Evolutionary conservation across 148 eudicot genomes (phyloP).

Genomic region (Diospyros lotus): DNA sequence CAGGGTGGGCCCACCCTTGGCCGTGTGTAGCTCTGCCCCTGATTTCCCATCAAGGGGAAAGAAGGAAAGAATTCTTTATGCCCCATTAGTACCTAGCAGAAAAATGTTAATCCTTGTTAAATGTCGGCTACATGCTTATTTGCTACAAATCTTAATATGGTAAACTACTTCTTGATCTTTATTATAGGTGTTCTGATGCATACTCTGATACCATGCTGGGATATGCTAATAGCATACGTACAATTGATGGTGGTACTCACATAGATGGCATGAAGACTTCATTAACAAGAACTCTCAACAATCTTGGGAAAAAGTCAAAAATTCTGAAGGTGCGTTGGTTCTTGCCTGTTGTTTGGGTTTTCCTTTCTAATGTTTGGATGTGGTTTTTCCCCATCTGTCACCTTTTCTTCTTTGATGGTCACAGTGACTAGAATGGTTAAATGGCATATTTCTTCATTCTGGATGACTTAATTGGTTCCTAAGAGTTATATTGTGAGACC

Average conservation of each 20-base stretch:
- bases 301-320: slow-evolving; percentile 75
- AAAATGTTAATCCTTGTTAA: not conserved
- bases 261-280: slow-evolving; percentile 91
- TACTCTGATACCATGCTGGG: slow-evolving; percentile 91
- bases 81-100: too few relatives aligned
- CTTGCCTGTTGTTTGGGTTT: not conserved
- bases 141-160: not conserved
- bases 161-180: slow-evolving; percentile 2
- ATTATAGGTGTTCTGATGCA: slow-evolving; percentile 88
- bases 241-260: slow-evolving; percentile 96
- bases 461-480: too few relatives aligned
- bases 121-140: not conserved
- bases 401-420: too few relatives aligned
- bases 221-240: slow-evolving; percentile 98
- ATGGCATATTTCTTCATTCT: too few relatives aligned
- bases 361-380: not conserved
- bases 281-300: slow-evolving; percentile 82
- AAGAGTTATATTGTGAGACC: too few relatives aligned
- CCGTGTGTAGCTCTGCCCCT: too few relatives aligned
- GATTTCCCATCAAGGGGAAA: too few relatives aligned
- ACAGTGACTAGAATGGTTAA: too few relatives aligned
- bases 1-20: too few relatives aligned
- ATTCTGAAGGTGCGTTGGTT: slow-evolving; percentile 61
- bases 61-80: too few relatives aligned
- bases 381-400: too few relatives aligned